Evolutionary conservation across 169 alveolate species (phyloP).

Genomic region (Plasmodium adleri): DNA sequence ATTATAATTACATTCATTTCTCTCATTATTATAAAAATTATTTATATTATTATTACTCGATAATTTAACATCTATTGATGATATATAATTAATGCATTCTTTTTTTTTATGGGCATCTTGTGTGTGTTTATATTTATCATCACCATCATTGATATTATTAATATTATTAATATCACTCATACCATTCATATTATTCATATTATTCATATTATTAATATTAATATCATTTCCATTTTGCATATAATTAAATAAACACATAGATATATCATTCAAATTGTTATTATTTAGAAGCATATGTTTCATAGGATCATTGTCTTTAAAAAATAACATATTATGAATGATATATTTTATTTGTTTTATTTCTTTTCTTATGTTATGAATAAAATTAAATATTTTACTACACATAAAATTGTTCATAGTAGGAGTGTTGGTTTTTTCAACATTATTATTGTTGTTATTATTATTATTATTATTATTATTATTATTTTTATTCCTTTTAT

Average conservation of each 20-base stretch:
- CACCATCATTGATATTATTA: too few species aligned
- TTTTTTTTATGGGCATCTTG: too few species aligned
- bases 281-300: background rate
- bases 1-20: too few species aligned
- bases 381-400: background rate
- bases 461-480: background rate
- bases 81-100: too few species aligned
- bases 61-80: too few species aligned
- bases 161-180: too few species aligned
- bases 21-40: too few species aligned
- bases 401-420: background rate
- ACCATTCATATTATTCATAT: background rate
- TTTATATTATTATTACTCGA: too few species aligned
- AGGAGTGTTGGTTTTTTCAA: background rate
- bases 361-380: conserved; percentile 10
- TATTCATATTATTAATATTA: background rate
- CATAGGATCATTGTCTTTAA: background rate
- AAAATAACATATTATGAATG: background rate
- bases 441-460: background rate
- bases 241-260: conserved; percentile 4
- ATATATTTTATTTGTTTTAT: conserved; percentile 1
- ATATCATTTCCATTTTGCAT: background rate
- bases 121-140: too few species aligned
- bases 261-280: background rate
- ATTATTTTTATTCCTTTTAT: conserved; percentile 2